phyloP scores from a whole-genome alignment of 2,329 filamentous ascomycete genomes.

The Mollisiaceae sp. region DNA sequence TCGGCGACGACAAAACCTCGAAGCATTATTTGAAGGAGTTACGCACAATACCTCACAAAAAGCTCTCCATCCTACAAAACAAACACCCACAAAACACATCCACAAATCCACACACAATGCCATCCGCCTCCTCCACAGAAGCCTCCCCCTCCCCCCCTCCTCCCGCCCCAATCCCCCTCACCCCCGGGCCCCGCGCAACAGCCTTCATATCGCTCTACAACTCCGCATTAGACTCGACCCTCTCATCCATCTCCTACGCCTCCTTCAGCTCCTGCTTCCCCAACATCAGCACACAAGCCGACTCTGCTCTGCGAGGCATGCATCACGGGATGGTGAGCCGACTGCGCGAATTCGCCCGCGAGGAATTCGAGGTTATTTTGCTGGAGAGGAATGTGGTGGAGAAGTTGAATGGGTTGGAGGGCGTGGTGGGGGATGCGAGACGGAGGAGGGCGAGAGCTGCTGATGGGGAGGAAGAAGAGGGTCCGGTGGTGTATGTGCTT shows the following conservation, averaged over 20 bases:
- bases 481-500: neutral
- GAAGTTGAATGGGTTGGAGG: slow-evolving; percentile 64
- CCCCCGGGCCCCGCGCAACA: slow-evolving; percentile 62
- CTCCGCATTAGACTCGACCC: slow-evolving; percentile 57
- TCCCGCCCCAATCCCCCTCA: slow-evolving; percentile 24
- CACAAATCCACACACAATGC: slow-evolving; percentile 15
- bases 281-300: slow-evolving; percentile 58
- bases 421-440: slow-evolving; percentile 57
- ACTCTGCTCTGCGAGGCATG: slow-evolving; percentile 57
- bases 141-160: slow-evolving; percentile 35
- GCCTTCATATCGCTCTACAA: slow-evolving; percentile 60
- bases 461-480: slow-evolving; percentile 13
- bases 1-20: too few species aligned
- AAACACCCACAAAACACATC: neutral
- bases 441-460: slow-evolving; percentile 26
- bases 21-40: neutral
- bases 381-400: slow-evolving; percentile 57
- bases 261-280: slow-evolving; percentile 68
- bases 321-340: slow-evolving; percentile 64
- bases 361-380: slow-evolving; percentile 62
- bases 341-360: slow-evolving; percentile 55
- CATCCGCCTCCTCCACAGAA: slow-evolving; percentile 6
- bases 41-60: neutral
- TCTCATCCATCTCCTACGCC: slow-evolving; percentile 59
- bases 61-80: too few species aligned